Base-by-base conservation (phyloP, 768 basidiomycete species). In the Naganishia vaughanmartiniae region DNA sequence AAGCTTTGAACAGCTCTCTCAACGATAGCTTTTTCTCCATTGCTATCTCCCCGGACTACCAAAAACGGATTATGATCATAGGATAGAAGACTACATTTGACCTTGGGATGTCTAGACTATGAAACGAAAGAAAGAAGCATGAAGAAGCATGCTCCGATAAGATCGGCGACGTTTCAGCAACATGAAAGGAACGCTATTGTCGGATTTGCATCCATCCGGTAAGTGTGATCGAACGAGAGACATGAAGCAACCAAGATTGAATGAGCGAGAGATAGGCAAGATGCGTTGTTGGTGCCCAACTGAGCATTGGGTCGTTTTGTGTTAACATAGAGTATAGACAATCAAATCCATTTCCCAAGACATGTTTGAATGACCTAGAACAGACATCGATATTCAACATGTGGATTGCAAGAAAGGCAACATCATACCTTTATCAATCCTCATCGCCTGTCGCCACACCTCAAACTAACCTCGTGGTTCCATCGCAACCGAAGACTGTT, bases 321-420 rank as follows among this genome's bases (percentile, higher is more conserved):
- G 15, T n/a, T 24, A 9, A 15, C 28, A 54, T 24, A 54, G 9
- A 3, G 24, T 24, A 54, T 24, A 30, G 53, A 54, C 28, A 30
- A 24, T 26, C 53, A 54, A 10, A 26, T 17, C 48, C 48, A 9
- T 11, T 15, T 9, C 42, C 15, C 2, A 11, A 34, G 33, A 10
- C 15, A 24, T 24, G 31, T 4, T 21, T 11, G 19, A 21, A 3
- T 34, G 17, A 36, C 34, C 57, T 11, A 4, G 33, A 6, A 26
- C 24, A 28, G 12, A 42, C 15, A 4, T 42, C 31, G 28, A 11
- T 12, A 45, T 12, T 26, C 60, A 36, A 34, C 17, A 63, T 63
- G 60, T 63, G 60, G 60, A 63, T 63, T n/a, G 60, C 60, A 45
- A 63, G 24, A 17, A 63, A 42, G 39, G 60, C 60, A 63, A n/a